Evolutionary conservation across 2,329 filamentous ascomycete genomes (phyloP).

Genomic region (Ceratocystis cubensis): DNA sequence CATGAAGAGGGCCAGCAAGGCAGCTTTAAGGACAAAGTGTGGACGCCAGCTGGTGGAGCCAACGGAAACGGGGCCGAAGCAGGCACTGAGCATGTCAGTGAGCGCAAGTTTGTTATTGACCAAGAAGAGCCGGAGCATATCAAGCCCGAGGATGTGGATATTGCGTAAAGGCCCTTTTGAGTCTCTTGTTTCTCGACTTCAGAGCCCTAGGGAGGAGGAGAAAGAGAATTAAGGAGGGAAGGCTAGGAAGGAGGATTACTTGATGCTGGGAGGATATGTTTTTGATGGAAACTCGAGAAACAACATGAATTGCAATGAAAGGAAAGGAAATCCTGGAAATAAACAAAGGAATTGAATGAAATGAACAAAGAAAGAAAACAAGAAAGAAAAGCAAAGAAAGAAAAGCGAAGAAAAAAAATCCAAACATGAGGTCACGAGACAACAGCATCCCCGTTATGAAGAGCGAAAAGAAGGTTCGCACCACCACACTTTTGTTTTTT

Average conservation of each 20-base stretch:
- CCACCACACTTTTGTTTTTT: neutral
- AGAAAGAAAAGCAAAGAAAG: constrained; percentile 17
- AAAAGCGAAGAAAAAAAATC: neutral
- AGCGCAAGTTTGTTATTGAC: constrained; percentile 74
- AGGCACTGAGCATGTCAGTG: constrained; percentile 59
- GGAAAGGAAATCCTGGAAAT: constrained; percentile 18
- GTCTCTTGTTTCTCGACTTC: neutral
- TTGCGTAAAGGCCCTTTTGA: constrained; percentile 25
- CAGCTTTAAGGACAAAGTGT: constrained; percentile 77
- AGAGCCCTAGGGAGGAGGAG: neutral
- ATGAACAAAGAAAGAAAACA: constrained; percentile 20
- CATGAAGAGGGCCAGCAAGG: constrained; percentile 85
- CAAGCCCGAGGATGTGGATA: constrained; percentile 32
- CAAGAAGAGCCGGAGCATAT: constrained; percentile 27
- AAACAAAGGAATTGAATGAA: constrained; percentile 19
- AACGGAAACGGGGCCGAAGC: constrained; percentile 27
- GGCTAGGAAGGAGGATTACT: neutral
- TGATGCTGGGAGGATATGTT: neutral
- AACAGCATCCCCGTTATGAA: neutral
- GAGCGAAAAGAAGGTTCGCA: neutral
- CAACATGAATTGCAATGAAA: constrained; percentile 15
- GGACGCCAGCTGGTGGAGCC: constrained; percentile 45
- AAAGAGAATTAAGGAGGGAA: neutral
- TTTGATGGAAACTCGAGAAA: constrained; percentile 10
- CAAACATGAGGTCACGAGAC: neutral